Evolutionary conservation across 2,329 filamentous ascomycete species (phyloP).

Genomic region (Penicillium sp.): DNA sequence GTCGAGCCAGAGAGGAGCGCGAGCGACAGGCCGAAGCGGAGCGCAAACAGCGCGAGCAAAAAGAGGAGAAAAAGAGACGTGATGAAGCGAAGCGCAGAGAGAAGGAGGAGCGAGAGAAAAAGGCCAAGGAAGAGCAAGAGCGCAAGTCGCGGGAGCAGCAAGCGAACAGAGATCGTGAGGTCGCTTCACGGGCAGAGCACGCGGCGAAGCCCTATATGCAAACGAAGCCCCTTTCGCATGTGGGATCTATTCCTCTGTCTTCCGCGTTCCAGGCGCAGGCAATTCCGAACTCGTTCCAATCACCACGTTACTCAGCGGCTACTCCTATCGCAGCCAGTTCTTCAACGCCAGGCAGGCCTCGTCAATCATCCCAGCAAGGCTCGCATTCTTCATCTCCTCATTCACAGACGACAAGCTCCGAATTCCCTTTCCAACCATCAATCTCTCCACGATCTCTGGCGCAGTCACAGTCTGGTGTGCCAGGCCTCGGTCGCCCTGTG

Average conservation of each 20-base stretch:
- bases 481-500: slow-evolving; percentile 59
- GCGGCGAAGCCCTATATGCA: slow-evolving; percentile 30
- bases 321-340: slow-evolving; percentile 79
- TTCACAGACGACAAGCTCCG: slow-evolving; percentile 39
- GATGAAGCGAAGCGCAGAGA: slow-evolving; percentile 71
- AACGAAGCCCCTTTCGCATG: slow-evolving; percentile 54
- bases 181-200: slow-evolving; percentile 39
- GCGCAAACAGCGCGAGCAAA: slow-evolving; percentile 72
- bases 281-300: slow-evolving; percentile 52
- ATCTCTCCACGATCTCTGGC: slow-evolving; percentile 56
- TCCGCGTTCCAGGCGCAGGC: slow-evolving; percentile 51
- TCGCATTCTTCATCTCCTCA: slow-evolving; percentile 62
- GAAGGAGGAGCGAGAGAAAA: slow-evolving; percentile 62
- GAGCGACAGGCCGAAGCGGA: slow-evolving; percentile 81
- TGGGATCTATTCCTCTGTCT: slow-evolving; percentile 50
- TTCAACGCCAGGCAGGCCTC: slow-evolving; percentile 69
- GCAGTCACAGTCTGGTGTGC: slow-evolving; percentile 60
- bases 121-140: slow-evolving; percentile 58
- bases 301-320: slow-evolving; percentile 71
- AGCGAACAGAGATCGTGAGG: slow-evolving; percentile 55
- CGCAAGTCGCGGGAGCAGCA: slow-evolving; percentile 42
- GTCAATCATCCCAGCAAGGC: slow-evolving; percentile 74
- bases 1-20: slow-evolving; percentile 73
- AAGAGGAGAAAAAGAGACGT: slow-evolving; percentile 73
- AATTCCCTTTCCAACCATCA: slow-evolving; percentile 57